phyloP scores from a whole-genome alignment of 306 rosid genomes.

The Vigna angularis region DNA sequence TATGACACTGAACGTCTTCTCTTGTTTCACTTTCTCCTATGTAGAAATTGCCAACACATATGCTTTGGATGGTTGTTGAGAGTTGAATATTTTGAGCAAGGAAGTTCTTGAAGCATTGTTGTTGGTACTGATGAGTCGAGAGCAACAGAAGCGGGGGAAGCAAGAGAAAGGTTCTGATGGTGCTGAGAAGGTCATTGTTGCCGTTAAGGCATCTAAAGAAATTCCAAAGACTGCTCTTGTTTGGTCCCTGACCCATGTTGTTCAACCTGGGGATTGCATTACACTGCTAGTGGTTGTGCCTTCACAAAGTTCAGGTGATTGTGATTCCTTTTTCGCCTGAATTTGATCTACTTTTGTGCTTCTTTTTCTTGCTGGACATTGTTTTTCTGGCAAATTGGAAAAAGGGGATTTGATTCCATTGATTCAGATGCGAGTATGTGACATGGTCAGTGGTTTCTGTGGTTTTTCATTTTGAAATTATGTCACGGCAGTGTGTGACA shows the following conservation, averaged over 20 bases:
- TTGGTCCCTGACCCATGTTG: slow-evolving; percentile 98
- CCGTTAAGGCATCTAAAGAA: slow-evolving; percentile 91
- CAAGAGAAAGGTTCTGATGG: slow-evolving; percentile 80
- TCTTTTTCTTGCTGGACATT: slow-evolving; percentile 9
- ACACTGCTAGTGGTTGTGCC: slow-evolving; percentile 93
- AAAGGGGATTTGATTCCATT: slow-evolving; percentile 21
- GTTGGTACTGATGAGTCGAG: slow-evolving; percentile 68
- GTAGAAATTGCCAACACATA: neutral
- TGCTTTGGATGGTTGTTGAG: slow-evolving; percentile 52
- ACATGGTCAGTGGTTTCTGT: slow-evolving; percentile 10
- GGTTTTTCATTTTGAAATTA: slow-evolving; percentile 17
- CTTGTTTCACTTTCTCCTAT: slow-evolving; percentile 33
- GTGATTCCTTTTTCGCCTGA: slow-evolving; percentile 22
- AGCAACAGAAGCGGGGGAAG: slow-evolving; percentile 74
- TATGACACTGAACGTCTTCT: slow-evolving; percentile 41
- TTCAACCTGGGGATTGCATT: slow-evolving; percentile 97
- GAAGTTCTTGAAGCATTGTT: slow-evolving; percentile 29
- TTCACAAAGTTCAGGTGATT: slow-evolving; percentile 82
- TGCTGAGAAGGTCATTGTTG: slow-evolving; percentile 91
- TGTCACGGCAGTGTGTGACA: slow-evolving; percentile 9
- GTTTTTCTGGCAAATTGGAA: slow-evolving; percentile 23
- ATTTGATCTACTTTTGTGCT: slow-evolving; percentile 31
- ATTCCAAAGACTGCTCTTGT: slow-evolving; percentile 93
- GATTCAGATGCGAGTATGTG: neutral
- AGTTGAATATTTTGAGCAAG: slow-evolving; percentile 44